These are phyloP conservation scores for Halenospora varia DNA, from an alignment of 495 filamentous ascomycete species.

Conservation along the genomic window DNA sequence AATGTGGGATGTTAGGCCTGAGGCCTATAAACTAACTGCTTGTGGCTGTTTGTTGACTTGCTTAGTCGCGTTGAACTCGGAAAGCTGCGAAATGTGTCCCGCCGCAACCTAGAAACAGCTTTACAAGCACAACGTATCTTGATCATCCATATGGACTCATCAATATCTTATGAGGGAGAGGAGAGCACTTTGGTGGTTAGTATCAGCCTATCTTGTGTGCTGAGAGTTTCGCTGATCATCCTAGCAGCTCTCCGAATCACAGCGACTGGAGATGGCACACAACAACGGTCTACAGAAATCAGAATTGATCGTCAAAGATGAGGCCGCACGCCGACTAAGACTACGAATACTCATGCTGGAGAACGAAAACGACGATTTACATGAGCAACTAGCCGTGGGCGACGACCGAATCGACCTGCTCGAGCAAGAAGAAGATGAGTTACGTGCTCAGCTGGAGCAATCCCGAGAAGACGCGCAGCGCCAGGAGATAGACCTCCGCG, in stretches of 20 bases:
- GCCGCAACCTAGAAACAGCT: too few relatives aligned
- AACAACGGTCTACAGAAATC: slow-evolving; percentile 52
- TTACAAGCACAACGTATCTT: not conserved
- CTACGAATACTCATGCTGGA: slow-evolving; percentile 64
- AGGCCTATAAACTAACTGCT: slow-evolving; percentile 7
- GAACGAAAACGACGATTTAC: slow-evolving; percentile 65
- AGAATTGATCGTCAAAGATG: slow-evolving; percentile 59
- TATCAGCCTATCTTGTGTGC: slow-evolving; percentile 5
- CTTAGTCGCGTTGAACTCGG: too few relatives aligned
- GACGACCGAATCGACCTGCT: slow-evolving; percentile 46
- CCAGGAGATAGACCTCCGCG: slow-evolving; percentile 51
- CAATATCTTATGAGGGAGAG: slow-evolving; percentile 20
- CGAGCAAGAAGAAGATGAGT: slow-evolving; percentile 47
- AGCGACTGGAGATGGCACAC: slow-evolving; percentile 61
- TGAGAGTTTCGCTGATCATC: not conserved
- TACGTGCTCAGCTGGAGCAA: slow-evolving; percentile 53
- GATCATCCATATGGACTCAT: slow-evolving; percentile 18
- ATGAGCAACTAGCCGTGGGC: slow-evolving; percentile 53
- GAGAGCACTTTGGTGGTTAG: slow-evolving; percentile 18
- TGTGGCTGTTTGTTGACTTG: slow-evolving; percentile 31
- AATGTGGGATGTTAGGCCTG: not conserved
- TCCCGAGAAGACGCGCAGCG: slow-evolving; percentile 49
- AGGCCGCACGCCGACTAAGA: slow-evolving; percentile 59
- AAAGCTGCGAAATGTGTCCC: too few relatives aligned
- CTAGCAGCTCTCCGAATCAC: slow-evolving; percentile 18